phyloP scores from a whole-genome alignment of 768 basidiomycete species.

The Kockovaella imperatae region DNA sequence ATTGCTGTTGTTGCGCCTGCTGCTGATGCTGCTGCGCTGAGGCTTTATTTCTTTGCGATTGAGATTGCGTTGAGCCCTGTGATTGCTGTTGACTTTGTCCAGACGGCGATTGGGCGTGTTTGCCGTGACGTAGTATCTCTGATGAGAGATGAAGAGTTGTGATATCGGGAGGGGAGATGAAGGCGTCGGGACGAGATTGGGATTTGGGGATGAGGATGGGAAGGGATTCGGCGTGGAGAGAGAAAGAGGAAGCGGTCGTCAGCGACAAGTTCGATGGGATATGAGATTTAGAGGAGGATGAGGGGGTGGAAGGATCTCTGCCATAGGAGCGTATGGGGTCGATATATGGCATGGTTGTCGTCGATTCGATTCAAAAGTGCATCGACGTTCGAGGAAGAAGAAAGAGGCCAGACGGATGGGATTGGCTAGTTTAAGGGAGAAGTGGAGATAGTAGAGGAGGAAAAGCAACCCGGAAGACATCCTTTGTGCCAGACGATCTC shows the following conservation, averaged over 20 bases:
- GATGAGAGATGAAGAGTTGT: constrained; percentile 12
- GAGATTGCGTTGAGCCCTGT: background rate
- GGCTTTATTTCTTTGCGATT: background rate
- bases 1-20: constrained; percentile 19
- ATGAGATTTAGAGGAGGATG: constrained; percentile 3
- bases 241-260: background rate
- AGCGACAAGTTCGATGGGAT: background rate
- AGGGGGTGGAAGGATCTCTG: background rate
- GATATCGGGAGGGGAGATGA: constrained; percentile 1
- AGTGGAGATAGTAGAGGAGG: background rate
- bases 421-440: background rate
- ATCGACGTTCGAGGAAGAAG: background rate
- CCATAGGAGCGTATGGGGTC: background rate
- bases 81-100: constrained; percentile 37
- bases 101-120: constrained; percentile 50
- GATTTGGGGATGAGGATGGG: background rate
- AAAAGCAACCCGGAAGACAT: background rate
- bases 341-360: constrained; percentile 1
- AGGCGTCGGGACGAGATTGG: constrained; percentile 1
- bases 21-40: constrained; percentile 36
- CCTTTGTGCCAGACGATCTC: background rate
- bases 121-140: constrained; percentile 80
- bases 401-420: background rate
- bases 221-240: constrained; percentile 1
- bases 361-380: background rate